Evolutionary conservation across 345 rosid species (phyloP).

Genomic region (Pistacia atlantica): DNA sequence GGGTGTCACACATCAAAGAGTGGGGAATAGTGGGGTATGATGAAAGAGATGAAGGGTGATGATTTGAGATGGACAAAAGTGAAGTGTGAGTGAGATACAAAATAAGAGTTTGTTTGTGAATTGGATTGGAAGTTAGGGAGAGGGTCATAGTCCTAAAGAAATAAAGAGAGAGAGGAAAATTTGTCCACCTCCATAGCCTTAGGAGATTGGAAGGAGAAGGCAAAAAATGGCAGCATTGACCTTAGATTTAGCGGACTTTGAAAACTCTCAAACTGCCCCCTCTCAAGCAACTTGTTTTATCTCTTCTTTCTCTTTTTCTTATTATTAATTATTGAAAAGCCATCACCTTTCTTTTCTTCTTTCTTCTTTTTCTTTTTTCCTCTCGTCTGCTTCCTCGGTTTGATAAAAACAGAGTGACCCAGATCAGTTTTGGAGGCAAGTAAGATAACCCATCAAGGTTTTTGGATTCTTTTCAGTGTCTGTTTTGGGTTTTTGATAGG

Average conservation of each 20-base stretch:
- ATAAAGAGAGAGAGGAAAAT: slow-evolving; percentile 30
- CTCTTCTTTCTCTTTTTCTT: slow-evolving; percentile 26
- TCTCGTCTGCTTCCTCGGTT: slow-evolving; percentile 19
- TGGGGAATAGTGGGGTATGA: not conserved
- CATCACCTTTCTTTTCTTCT: not conserved
- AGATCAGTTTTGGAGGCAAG: slow-evolving; percentile 48
- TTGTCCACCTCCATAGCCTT: slow-evolving; percentile 42
- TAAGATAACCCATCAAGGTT: slow-evolving; percentile 37
- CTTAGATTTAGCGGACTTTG: slow-evolving; percentile 55
- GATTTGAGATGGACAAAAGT: not conserved
- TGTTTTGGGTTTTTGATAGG: slow-evolving; percentile 18
- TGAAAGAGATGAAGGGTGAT: not conserved
- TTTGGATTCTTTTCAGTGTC: slow-evolving; percentile 17
- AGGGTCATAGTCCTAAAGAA: not conserved
- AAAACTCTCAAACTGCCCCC: slow-evolving; percentile 51
- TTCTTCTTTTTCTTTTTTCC: slow-evolving; percentile 20
- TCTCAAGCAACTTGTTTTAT: slow-evolving; percentile 29
- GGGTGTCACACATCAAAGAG: not conserved
- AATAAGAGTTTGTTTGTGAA: slow-evolving; percentile 1
- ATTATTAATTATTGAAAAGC: slow-evolving; percentile 12
- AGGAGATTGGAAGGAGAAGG: slow-evolving; percentile 48
- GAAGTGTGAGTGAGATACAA: not conserved
- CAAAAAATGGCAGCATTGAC: slow-evolving; percentile 71
- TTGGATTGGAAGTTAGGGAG: slow-evolving; percentile 10
- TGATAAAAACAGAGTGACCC: slow-evolving; percentile 32